Evolutionary conservation across 1,139 yeast species (phyloP), one percentile per base, ranked within the genome.

Genomic region (Diutina rugosa): DNA sequence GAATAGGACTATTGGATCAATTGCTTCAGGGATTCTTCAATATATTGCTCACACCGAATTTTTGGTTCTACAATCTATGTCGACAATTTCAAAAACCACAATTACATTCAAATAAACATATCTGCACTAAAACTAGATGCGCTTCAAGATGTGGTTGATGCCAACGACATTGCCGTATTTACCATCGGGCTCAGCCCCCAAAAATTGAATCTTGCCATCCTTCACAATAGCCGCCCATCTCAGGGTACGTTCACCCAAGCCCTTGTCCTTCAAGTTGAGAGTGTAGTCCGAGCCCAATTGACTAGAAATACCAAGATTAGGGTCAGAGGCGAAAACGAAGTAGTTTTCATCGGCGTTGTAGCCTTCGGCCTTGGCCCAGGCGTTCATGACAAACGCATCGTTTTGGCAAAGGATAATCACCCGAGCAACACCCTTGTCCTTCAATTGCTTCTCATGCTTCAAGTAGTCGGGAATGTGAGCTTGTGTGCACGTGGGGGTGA

Each of bases 271-370:
- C 14, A 49, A 32, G 44, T 49, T 44, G 10, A n/a, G 4, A 29
- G 44, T 16, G 44, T 49, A 49, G n/a, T 14, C n/a, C n/a, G 21
- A 14, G 10, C 53, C 53, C 53, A 49, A 49, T 32, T 32, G 32
- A 32, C 4, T 4, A 8, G 53, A 49, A 32, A 49, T 49, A 3
- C n/a, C 53, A 10, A 32, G 41, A 16, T 49, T 32, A n/a, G 53
- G 53, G 30, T 49, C 55, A 12, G 85, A 75, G 56, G 53, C 53
- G 18, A 49, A 49, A 6, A 30, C 45, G 18, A 49, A 49, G 44
- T 30, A 49, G 53, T 49, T 49, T 16, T 30, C 44, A n/a, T 49
- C 53, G 18, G n/a, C 53, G 18, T 32, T 16, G 44, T 49, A 49
- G 12, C 53, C 53, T 32, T 32, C 44, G 21, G 53, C 53, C 44